Evolutionary conservation across 495 filamentous ascomycete genomes (phyloP), one percentile per base, ranked within the genome.

Genomic region (Penicillium angulare): DNA sequence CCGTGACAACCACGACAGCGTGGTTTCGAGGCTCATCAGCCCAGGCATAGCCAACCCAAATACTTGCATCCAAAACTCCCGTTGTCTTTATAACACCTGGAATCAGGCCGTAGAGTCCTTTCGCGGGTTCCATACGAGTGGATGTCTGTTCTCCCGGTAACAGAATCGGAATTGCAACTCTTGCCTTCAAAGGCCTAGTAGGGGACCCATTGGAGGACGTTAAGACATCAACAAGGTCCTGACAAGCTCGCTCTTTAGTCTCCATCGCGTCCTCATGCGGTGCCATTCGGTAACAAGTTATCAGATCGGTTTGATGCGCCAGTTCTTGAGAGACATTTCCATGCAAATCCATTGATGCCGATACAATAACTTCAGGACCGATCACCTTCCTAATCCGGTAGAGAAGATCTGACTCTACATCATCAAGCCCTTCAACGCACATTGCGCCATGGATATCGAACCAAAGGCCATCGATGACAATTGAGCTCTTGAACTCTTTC

Each of bases 11-110:
- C 5, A 81, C 69, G 4, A 59, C 75, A 0, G 78, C 80, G 10
- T 76, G 70, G 40, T 82, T 81, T 21, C 80, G 73, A 17, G 75
- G 76, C 52, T 81, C 79, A 50, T 83, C 80, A 5, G 80, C 80
- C 79, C 79, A 83, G 3, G 79, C 73, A 57, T 83, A 83, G 1
- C 80, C 80, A 9, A 83, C 77, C 80, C 79, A 83, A 12, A 83
- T 74, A 0, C 76, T 76, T 1, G 78, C 80, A 60, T 83, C 80
- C 13, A 82, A 57, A 2, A 82, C 61, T 2, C 68, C 74, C 0
- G 65, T 52, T 7, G 47, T 44, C 1, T 63, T 59, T 52, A 77
- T 78, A 6, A 80, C 69, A 7, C 53, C 57, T 6, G 77, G 71
- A 4, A 83, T 64, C 0, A 74, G 69, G 9, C 60, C 70, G 46